A percentile compares a stretch with the other conserved stretches of the same genome.
phyloP scores from a whole-genome alignment of 805 yeast species.

The Candida nanaspora region DNA sequence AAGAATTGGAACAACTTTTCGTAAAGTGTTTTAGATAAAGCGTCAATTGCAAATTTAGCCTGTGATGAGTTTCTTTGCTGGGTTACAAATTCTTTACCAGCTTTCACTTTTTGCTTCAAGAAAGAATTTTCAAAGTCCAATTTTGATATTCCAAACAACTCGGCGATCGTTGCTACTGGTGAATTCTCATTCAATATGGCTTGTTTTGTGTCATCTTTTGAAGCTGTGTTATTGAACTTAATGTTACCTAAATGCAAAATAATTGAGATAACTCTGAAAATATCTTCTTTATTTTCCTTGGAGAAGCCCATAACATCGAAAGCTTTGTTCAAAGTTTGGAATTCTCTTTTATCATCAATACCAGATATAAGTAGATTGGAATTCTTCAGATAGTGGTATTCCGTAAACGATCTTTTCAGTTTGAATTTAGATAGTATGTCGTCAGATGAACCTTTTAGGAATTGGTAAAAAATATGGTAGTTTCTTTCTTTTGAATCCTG shows the following conservation, averaged over 20 bases:
- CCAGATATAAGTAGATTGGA: constrained; percentile 56
- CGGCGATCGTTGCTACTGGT: constrained; percentile 43
- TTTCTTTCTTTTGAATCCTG: constrained; percentile 78
- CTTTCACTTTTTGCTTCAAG: constrained; percentile 76
- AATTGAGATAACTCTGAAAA: constrained; percentile 64
- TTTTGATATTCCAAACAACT: constrained; percentile 55
- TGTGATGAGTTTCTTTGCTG: constrained; percentile 76
- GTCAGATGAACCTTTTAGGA: constrained; percentile 59
- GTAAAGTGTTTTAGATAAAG: constrained; percentile 79
- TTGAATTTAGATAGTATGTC: constrained; percentile 39
- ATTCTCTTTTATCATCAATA: constrained; percentile 71
- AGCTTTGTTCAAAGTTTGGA: constrained; percentile 53
- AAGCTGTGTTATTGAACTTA: constrained; percentile 46
- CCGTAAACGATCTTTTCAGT: constrained; percentile 29
- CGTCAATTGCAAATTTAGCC: constrained; percentile 76
- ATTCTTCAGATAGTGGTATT: constrained; percentile 53
- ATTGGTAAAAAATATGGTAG: constrained; percentile 89
- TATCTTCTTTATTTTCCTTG: constrained; percentile 42
- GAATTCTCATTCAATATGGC: constrained; percentile 50
- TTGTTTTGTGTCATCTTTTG: constrained; percentile 55
- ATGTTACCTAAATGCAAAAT: constrained; percentile 84
- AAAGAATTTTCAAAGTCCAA: constrained; percentile 49
- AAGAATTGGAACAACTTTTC: constrained; percentile 76
- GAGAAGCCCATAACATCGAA: constrained; percentile 69
- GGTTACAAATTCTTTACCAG: constrained; percentile 80